Evolutionary conservation across 2,329 filamentous ascomycete species (phyloP).

Genomic region (Colletotrichum sp.): DNA sequence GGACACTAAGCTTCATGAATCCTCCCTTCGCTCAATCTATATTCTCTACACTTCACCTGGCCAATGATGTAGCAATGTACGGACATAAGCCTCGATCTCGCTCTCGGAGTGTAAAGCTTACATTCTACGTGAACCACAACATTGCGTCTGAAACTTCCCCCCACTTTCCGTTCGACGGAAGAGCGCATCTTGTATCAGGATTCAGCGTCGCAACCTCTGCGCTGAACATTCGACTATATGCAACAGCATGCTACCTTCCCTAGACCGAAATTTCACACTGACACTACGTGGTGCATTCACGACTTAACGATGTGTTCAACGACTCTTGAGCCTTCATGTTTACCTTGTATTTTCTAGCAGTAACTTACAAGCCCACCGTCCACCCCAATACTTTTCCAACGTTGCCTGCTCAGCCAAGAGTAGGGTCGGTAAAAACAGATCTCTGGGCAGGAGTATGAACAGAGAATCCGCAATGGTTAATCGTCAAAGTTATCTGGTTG

Average conservation of each 20-base stretch:
- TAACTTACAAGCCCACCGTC: not conserved
- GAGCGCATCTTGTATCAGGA: not conserved
- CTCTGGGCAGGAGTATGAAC: fast-evolving
- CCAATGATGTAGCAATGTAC: not conserved
- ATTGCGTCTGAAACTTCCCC: not conserved
- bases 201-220: not conserved
- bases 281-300: not conserved
- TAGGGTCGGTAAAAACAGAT: not conserved
- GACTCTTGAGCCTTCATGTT: not conserved
- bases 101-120: not conserved
- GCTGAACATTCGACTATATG: not conserved
- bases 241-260: not conserved
- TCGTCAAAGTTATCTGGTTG: not conserved
- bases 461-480: fast-evolving
- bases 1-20: not conserved
- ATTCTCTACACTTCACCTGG: not conserved
- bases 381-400: fast-evolving
- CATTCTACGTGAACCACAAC: not conserved
- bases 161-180: not conserved
- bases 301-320: not conserved
- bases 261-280: not conserved
- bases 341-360: not conserved
- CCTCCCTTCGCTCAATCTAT: not conserved
- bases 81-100: not conserved
- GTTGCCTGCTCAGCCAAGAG: not conserved